Base-by-base conservation (phyloP, 768 basidiomycete species). In the Cystobasidium tubakii region DNA sequence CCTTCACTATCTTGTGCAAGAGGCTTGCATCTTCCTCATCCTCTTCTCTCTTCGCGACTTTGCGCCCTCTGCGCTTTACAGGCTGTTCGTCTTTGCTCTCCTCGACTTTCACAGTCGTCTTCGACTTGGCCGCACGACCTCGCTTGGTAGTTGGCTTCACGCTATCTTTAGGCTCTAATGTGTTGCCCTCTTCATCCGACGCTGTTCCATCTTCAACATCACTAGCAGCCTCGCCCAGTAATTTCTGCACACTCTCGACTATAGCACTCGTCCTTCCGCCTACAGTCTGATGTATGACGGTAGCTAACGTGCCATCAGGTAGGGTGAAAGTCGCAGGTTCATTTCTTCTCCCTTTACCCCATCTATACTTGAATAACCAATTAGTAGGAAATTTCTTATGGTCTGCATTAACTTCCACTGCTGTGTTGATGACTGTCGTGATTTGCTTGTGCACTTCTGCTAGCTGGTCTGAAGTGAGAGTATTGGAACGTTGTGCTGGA, bases 321-420 rank as follows among this genome's bases (percentile, higher is more conserved):
- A 76, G 46, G 1, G 36, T 19, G 53, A 62, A 69, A 57, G 21
- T 55, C 17, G 31, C 74, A 57, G 29, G 54, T 57, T 73, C 54
- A 25, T 65, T 62, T 19, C 67, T 64, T 63, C 75, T 77, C 23
- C 78, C 77, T 57, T 78, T 79, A 19, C 71, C 74, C 80, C 80
- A 80, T 9, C 80, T 60, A 3, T 69, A 62, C 4, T 67, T 43
- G 74, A 80, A 80, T n/a, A 80, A 65, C 80, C 80, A 80, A 2
- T 73, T 31, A 12, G 42, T 23, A 0, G 80, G 80, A 53, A 80
- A 80, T 54, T 27, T 46, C 0, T 50, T 21, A 25, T 76, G 72
- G n/a, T 80, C 78, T 0, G 80, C 78, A 19, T 77, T 72, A n/a
- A 64, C 77, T 0, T 33, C 63, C 15, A 77, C 76, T 13, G 79